Evolutionary conservation across 2,329 filamentous ascomycete genomes (phyloP), one percentile per base, ranked within the genome.

Genomic region (Trichophyton rubrum): DNA sequence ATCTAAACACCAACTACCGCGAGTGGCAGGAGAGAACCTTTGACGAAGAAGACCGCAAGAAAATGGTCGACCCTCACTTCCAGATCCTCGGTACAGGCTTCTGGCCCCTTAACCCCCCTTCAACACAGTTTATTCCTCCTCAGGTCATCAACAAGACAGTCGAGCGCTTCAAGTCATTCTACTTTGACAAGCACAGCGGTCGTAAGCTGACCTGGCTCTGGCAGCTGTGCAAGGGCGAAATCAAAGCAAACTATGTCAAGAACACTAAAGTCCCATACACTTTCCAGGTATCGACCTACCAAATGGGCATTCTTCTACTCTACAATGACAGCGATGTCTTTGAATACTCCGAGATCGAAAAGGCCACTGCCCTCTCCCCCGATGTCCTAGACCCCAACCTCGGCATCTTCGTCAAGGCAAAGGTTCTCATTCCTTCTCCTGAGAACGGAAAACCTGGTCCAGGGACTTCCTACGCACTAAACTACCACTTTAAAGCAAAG

Each of bases 131-230:
- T 74, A 87, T 86, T 56, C 89, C 93, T 0, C 93, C 93, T 1
- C 80, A 84, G 9, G 89, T 92, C 68, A 90, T 99, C 64, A 83
- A 87, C 62, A 85, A 87, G 66, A 93, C 95, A 20, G 90, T 92
- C 65, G 90, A 97, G 68, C 86, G 89, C 22, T 99, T 99, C 73
- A 81, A 85, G 33, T 85, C 82, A 35, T 99, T 95, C 74, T 99
- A 99, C 79, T 90, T 89, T 75, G 86, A 91, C 74, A 99, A 97
- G 80, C 93, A 99, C 72, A 93, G 87, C 67, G 93, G 93, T 40
- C 88, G 93, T 63, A 99, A 97, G 77, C 80, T 99, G 43, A 96
- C 92, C 6, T 99, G 93, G 93, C 75, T 99, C 61, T 99, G 93
- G 93, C 90, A 97, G 72, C 79, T 99, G 59, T 97, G 90, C 81